Base-by-base conservation (phyloP, 495 filamentous ascomycete species). In the Parathielavia hyrcaniae region DNA sequence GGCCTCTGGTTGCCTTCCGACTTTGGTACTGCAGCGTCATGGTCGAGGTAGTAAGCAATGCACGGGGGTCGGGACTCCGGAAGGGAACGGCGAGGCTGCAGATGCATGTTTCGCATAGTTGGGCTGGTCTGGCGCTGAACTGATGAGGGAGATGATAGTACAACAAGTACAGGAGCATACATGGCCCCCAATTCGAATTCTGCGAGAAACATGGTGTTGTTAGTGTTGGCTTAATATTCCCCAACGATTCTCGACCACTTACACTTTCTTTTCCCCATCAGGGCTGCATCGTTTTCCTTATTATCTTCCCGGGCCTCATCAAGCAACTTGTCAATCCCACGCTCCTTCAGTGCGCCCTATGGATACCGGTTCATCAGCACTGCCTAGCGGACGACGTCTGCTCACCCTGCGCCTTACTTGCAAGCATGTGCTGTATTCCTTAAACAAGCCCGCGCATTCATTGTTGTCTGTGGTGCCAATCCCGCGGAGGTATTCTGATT, bases 361-460 rank as follows among this genome's bases (percentile, higher is more conserved):
- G 19, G 20, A n/a, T 14, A 5, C 19, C 30, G 17, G 13, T 2
- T 45, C n/a, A 39, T 30, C 26, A 30, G 26, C 26, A 6, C 26
- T 30, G 26, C 2, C 26, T 30, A 38, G 49, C 10, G 43, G 17
- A 22, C 11, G 22, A 40, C 6, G 14, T 17, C n/a, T n/a, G 20
- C 35, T 4, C 16, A 10, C 30, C n/a, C 10, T 22, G 11, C 11
- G 39, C 11, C 84, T 70, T 68, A 95, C 90, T 55, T 81, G 83
- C 54, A 96, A 70, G 68, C 91, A 96, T 12, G 76, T 73, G 71
- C 86, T 90, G 68, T 96, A 96, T 55, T 92, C 81, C 60, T 85
- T 84, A 69, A 96, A 93, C n/a, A 92, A 74, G 6, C 80, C 77
- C 50, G 86, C 82, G 64, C 91, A 96, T 69, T 96, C 91, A 69